Evolutionary conservation across 2,329 filamentous ascomycete species (phyloP).

Genomic region (Ramichloridium luteum): DNA sequence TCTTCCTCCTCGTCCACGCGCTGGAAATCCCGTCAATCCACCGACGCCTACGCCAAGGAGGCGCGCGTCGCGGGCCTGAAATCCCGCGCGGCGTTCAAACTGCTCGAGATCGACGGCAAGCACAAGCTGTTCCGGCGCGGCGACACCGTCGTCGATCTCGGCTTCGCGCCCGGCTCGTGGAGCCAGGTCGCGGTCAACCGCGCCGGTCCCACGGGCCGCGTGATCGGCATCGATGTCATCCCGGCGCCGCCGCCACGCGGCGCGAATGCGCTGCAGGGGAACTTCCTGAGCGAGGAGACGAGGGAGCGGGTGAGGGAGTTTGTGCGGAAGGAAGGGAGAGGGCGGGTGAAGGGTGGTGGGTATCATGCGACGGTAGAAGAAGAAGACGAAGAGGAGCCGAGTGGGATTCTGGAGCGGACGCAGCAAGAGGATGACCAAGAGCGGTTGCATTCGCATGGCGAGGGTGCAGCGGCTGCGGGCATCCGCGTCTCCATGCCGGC

Average conservation of each 20-base stretch:
- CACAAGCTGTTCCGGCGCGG: slow-evolving; percentile 66
- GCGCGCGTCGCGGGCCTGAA: slow-evolving; percentile 72
- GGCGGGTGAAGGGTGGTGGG: slow-evolving; percentile 30
- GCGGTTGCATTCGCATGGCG: slow-evolving; percentile 5
- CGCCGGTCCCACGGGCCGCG: slow-evolving; percentile 56
- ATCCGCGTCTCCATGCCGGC: background rate
- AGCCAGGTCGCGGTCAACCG: slow-evolving; percentile 68
- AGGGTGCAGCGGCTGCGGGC: slow-evolving; percentile 1
- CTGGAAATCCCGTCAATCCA: slow-evolving; percentile 72
- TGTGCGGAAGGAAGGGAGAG: slow-evolving; percentile 51
- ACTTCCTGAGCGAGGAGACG: slow-evolving; percentile 70
- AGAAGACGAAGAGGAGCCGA: slow-evolving; percentile 30
- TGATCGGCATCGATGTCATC: slow-evolving; percentile 88
- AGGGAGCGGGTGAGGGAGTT: slow-evolving; percentile 66
- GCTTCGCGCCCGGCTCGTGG: slow-evolving; percentile 60
- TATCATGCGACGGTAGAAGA: slow-evolving; percentile 26
- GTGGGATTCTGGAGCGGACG: slow-evolving; percentile 43
- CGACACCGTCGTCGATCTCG: slow-evolving; percentile 82
- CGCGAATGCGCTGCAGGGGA: slow-evolving; percentile 88
- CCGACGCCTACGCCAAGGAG: slow-evolving; percentile 59
- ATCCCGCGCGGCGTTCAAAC: slow-evolving; percentile 85
- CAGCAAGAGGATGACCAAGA: slow-evolving; percentile 9
- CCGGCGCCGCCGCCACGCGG: slow-evolving; percentile 82
- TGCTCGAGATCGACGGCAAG: slow-evolving; percentile 77
- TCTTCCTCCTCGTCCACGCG: slow-evolving; percentile 50